Percentiles rank a stretch among this genome's conserved stretches.
phyloP scores from a whole-genome alignment of 2,329 filamentous ascomycete species.

The Nemania sp. region DNA sequence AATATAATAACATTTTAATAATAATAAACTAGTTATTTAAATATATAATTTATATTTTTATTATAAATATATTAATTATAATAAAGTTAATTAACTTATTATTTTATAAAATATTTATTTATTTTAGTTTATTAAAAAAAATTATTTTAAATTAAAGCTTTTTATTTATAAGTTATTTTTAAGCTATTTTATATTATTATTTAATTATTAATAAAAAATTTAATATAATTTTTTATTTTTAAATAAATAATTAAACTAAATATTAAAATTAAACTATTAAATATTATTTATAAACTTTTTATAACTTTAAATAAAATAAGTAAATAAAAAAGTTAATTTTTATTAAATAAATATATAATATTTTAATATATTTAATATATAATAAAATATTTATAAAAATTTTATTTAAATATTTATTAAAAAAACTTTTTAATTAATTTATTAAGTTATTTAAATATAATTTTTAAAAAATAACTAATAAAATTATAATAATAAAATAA shows the following conservation, averaged over 20 bases:
- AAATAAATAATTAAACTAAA: not conserved
- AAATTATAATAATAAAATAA: too few species aligned
- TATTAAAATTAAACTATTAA: not conserved
- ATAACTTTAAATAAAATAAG: not conserved
- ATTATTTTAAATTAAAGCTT: not conserved
- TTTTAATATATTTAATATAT: not conserved
- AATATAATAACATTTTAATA: not conserved
- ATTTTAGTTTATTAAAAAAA: not conserved
- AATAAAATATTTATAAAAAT: not conserved
- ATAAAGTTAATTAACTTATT: not conserved
- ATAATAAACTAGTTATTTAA: not conserved
- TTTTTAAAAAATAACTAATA: not conserved
- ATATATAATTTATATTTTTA: not conserved
- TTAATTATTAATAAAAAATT: not conserved
- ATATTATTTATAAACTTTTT: not conserved
- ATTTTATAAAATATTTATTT: not conserved
- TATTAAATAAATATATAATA: not conserved
- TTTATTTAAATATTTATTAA: not conserved
- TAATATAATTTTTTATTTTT: not conserved
- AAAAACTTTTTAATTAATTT: not conserved
- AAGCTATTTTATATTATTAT: not conserved
- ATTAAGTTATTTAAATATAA: not conserved
- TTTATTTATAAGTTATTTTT: not conserved
- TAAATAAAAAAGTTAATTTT: not conserved
- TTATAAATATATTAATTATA: not conserved